Evolutionary conservation across 768 basidiomycete species (phyloP).

Genomic region (Boletales sp.): DNA sequence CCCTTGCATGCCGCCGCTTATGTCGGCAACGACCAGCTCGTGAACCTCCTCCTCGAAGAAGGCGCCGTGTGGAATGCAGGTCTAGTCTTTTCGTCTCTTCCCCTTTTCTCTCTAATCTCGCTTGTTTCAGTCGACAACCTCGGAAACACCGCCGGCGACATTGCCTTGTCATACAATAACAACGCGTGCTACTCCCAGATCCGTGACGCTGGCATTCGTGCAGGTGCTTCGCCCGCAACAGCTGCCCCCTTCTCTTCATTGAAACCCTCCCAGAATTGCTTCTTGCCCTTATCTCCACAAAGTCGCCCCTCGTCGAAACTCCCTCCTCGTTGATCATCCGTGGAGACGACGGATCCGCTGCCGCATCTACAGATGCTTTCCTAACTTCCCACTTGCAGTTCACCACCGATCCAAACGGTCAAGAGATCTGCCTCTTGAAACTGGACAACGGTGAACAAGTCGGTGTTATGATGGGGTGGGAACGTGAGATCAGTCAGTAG

Average conservation of each 20-base stretch:
- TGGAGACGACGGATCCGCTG: slow-evolving; percentile 51
- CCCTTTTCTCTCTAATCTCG: background rate
- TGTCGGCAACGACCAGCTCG: slow-evolving; percentile 58
- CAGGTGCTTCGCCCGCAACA: slow-evolving; percentile 50
- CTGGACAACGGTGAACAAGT: slow-evolving; percentile 66
- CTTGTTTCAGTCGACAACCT: slow-evolving; percentile 61
- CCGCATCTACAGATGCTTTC: slow-evolving; percentile 65
- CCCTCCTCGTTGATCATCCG: slow-evolving; percentile 41
- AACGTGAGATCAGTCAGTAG: slow-evolving; percentile 66
- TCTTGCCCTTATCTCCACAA: slow-evolving; percentile 56
- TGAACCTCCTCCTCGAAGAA: slow-evolving; percentile 64
- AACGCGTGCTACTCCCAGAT: slow-evolving; percentile 69
- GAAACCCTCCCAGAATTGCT: slow-evolving; percentile 56
- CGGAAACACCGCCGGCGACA: slow-evolving; percentile 83
- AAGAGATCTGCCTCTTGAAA: slow-evolving; percentile 76
- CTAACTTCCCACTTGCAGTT: slow-evolving; percentile 68
- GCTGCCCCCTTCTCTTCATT: slow-evolving; percentile 2
- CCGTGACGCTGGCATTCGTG: slow-evolving; percentile 88
- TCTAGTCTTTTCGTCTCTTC: slow-evolving; percentile 27
- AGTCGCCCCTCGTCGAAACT: slow-evolving; percentile 24
- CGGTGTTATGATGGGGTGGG: slow-evolving; percentile 99
- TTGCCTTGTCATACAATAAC: slow-evolving; percentile 85
- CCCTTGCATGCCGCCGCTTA: slow-evolving; percentile 86
- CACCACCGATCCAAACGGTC: slow-evolving; percentile 64
- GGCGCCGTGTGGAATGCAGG: slow-evolving; percentile 94